Evolutionary conservation across 805 yeast species (phyloP).

Genomic region (Lipomyces japonicus): DNA sequence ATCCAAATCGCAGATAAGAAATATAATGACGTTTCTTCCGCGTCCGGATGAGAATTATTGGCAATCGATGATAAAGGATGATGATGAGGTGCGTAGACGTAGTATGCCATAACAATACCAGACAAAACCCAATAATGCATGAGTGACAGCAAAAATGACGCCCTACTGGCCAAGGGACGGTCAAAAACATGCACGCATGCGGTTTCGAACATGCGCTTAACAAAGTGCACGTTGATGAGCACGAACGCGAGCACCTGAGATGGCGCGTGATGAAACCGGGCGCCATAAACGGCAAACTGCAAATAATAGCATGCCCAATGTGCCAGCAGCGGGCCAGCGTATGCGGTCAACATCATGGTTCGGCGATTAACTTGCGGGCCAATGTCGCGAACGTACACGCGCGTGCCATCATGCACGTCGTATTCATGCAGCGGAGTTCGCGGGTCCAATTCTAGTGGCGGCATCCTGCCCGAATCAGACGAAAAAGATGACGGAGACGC

Average conservation of each 20-base stretch:
- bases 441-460: slow-evolving; percentile 12
- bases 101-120: slow-evolving; percentile 57
- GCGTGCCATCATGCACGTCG: slow-evolving; percentile 25
- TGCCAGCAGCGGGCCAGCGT: slow-evolving; percentile 82
- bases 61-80: neutral
- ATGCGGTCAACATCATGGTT: slow-evolving; percentile 78
- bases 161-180: slow-evolving; percentile 83
- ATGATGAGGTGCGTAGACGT: slow-evolving; percentile 44
- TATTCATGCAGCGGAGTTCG: slow-evolving; percentile 18
- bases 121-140: slow-evolving; percentile 89
- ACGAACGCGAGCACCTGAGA: slow-evolving; percentile 55
- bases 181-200: slow-evolving; percentile 79
- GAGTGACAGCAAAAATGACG: slow-evolving; percentile 80
- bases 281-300: slow-evolving; percentile 39
- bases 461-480: no score
- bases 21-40: slow-evolving; percentile 21
- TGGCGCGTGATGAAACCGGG: slow-evolving; percentile 41
- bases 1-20: slow-evolving; percentile 42
- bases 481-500: no score
- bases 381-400: slow-evolving; percentile 18
- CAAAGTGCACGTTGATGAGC: slow-evolving; percentile 66
- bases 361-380: slow-evolving; percentile 84
- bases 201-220: slow-evolving; percentile 86
- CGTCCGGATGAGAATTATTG: no score
- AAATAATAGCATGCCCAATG: slow-evolving; percentile 64